These are phyloP conservation scores for Starmerella powellii DNA, from an alignment of 805 yeast species.

Conservation along the genomic window DNA sequence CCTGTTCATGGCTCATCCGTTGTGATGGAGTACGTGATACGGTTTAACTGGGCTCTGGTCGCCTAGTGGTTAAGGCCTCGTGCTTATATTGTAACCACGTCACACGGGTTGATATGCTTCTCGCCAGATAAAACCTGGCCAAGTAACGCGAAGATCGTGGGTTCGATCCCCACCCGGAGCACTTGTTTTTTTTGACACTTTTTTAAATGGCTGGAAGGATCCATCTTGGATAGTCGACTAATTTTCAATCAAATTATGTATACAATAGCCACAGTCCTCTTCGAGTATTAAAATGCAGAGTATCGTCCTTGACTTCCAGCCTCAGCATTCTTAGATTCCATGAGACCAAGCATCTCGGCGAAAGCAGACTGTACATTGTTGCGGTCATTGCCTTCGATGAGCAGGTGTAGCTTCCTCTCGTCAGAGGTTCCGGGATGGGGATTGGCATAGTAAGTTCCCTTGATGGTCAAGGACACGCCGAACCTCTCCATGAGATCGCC, in stretches of 20 bases:
- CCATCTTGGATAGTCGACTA: too few relatives aligned
- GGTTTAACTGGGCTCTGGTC: conserved; percentile 19
- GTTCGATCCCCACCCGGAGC: conserved; percentile 40
- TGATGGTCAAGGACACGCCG: conserved; percentile 62
- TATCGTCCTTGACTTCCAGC: conserved; percentile 6
- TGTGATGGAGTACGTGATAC: not conserved
- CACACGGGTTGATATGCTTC: conserved; percentile 42
- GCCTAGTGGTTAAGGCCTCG: conserved; percentile 44
- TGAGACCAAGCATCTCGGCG: conserved; percentile 6
- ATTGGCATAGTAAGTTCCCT: conserved; percentile 63
- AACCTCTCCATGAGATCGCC: conserved; percentile 8
- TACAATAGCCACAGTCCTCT: not conserved
- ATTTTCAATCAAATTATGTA: too few relatives aligned
- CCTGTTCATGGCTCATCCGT: conserved; percentile 1
- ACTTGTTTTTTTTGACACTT: conserved; percentile 23
- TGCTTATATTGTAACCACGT: conserved; percentile 46
- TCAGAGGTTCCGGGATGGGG: conserved; percentile 27
- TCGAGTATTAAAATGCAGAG: conserved; percentile 4
- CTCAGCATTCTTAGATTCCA: conserved; percentile 3
- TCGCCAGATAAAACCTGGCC: conserved; percentile 27
- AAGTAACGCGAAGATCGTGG: conserved; percentile 54
- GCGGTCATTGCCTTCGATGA: conserved; percentile 64
- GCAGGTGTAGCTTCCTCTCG: conserved; percentile 50
- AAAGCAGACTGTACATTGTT: conserved; percentile 34
- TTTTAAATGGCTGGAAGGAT: too few relatives aligned